phyloP scores from a whole-genome alignment of 257 asterid genomes.

The Solanum bulbocastanum region DNA sequence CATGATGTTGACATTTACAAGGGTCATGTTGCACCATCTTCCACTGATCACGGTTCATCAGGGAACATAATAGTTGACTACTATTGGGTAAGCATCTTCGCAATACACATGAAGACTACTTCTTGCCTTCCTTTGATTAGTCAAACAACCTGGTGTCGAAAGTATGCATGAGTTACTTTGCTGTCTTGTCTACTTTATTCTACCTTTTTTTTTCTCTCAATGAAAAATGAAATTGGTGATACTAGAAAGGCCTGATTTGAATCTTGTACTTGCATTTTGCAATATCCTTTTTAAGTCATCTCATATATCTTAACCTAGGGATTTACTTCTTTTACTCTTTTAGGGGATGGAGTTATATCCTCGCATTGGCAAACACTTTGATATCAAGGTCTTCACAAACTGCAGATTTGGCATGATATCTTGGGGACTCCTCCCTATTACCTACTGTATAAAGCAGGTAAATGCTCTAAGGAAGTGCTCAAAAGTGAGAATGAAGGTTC shows the following conservation, averaged over 20 bases:
- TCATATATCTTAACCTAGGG: neutral
- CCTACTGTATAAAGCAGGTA: constrained; percentile 98
- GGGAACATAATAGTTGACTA: constrained; percentile 87
- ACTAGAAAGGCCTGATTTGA: neutral
- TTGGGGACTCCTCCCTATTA: constrained; percentile 95
- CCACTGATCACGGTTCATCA: constrained; percentile 81
- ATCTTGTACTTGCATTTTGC: neutral
- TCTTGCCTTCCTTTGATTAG: neutral
- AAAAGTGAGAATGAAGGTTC: neutral
- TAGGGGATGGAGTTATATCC: constrained; percentile 99
- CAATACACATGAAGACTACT: neutral
- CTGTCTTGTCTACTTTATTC: neutral
- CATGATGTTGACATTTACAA: constrained; percentile 20
- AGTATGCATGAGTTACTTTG: neutral
- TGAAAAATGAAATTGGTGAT: neutral
- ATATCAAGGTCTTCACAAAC: constrained; percentile 91
- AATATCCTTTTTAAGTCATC: neutral
- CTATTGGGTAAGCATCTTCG: constrained; percentile 67
- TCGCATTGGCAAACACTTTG: constrained; percentile 89
- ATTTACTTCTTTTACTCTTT: constrained; percentile 3
- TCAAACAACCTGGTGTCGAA: neutral
- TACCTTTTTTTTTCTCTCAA: neutral
- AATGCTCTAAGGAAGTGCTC: neutral
- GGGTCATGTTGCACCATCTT: constrained; percentile 88
- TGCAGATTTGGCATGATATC: constrained; percentile 99